Evolutionary conservation across 768 basidiomycete genomes (phyloP).

Genomic region (Termitomyces heimii): DNA sequence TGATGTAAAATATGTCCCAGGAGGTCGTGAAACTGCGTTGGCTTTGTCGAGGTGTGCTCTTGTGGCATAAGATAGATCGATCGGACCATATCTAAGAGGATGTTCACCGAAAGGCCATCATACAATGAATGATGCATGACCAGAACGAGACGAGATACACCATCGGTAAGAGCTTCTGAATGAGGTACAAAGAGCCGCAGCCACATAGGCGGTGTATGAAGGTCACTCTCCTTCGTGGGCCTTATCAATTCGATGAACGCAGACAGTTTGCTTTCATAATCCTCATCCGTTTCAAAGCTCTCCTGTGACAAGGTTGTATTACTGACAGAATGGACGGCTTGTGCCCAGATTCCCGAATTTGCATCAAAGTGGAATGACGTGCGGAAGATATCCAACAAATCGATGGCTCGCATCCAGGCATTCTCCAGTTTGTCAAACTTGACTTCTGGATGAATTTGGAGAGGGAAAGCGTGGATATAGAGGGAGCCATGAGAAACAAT

Average conservation of each 20-base stretch:
- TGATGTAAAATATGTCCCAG: slow-evolving; percentile 30
- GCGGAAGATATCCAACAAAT: slow-evolving; percentile 33
- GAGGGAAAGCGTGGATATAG: slow-evolving; percentile 26
- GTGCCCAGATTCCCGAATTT: slow-evolving; percentile 27
- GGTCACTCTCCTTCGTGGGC: slow-evolving; percentile 16
- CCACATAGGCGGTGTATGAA: slow-evolving; percentile 24
- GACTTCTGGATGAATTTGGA: slow-evolving; percentile 14
- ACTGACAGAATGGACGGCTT: slow-evolving; percentile 21
- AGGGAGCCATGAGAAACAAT: slow-evolving; percentile 22
- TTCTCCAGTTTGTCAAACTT: slow-evolving; percentile 22
- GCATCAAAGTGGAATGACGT: slow-evolving; percentile 41
- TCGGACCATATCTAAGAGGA: slow-evolving; percentile 26
- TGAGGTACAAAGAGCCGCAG: slow-evolving; percentile 20
- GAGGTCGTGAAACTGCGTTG: slow-evolving; percentile 30
- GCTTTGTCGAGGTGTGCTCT: slow-evolving; percentile 13
- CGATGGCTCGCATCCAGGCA: slow-evolving; percentile 30
- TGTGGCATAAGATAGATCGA: slow-evolving; percentile 20
- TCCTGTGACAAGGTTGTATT: slow-evolving; percentile 17
- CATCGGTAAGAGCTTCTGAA: not conserved
- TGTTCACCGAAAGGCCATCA: slow-evolving; percentile 36
- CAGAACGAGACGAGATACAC: slow-evolving; percentile 24
- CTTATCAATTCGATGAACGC: slow-evolving; percentile 14
- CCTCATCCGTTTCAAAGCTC: slow-evolving; percentile 11
- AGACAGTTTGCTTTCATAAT: slow-evolving; percentile 14
- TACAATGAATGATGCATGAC: slow-evolving; percentile 44